phyloP scores from a whole-genome alignment of 441 rosid species.

The Croton laevigatus region DNA sequence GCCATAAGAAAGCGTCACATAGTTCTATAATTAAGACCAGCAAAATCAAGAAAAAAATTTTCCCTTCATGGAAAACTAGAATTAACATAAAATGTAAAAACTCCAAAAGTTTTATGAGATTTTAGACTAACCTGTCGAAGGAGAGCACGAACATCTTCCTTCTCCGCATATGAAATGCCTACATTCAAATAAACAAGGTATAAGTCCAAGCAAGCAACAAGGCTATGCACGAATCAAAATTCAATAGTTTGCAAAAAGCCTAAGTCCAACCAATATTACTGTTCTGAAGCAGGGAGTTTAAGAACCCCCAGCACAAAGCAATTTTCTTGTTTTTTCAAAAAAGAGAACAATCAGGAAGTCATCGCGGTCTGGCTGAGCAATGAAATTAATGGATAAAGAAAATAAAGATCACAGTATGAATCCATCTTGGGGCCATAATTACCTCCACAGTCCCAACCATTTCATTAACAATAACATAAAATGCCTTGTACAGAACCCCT shows the following conservation, averaged over 20 bases:
- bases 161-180: slow-evolving; percentile 87
- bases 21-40: slow-evolving; percentile 10
- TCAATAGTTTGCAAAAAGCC: slow-evolving; percentile 10
- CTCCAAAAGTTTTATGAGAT: slow-evolving; percentile 7
- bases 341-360: not conserved
- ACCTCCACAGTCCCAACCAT: not conserved
- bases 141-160: slow-evolving; percentile 89
- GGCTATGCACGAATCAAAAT: slow-evolving; percentile 16
- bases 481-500: not conserved
- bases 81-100: not conserved
- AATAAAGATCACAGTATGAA: not conserved
- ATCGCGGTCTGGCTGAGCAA: not conserved
- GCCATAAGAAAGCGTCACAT: not conserved
- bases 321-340: not conserved
- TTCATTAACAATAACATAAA: not conserved
- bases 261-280: not conserved
- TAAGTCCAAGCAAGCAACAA: slow-evolving; percentile 22
- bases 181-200: slow-evolving; percentile 23
- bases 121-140: slow-evolving; percentile 70
- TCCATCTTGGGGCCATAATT: not conserved
- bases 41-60: not conserved
- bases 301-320: not conserved
- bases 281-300: not conserved
- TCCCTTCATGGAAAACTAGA: not conserved
- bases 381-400: not conserved